These are phyloP conservation scores for Cardamine occulta DNA, from an alignment of 345 rosid species.

Conservation along the genomic window DNA sequence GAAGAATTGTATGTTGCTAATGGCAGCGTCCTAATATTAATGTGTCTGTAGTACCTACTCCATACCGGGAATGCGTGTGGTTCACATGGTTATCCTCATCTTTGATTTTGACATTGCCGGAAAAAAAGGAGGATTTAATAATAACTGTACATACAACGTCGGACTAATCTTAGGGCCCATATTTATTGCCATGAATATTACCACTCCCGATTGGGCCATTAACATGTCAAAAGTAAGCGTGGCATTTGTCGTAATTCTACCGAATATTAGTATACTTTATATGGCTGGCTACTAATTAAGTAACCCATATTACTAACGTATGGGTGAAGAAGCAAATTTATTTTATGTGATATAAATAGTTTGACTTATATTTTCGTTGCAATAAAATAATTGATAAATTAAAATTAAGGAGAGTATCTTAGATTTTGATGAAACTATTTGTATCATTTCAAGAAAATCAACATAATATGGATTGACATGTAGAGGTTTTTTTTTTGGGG, in stretches of 20 bases:
- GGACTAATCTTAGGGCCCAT: not conserved
- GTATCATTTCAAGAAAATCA: not conserved
- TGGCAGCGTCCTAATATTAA: not conserved
- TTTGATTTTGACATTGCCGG: not conserved
- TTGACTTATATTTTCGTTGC: not conserved
- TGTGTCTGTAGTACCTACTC: not conserved
- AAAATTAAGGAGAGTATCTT: not conserved
- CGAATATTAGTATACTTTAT: not conserved
- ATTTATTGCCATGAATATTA: constrained; percentile 1
- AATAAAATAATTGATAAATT: not conserved
- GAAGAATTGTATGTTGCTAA: not conserved
- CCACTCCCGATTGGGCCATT: constrained; percentile 6
- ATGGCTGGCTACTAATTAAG: not conserved
- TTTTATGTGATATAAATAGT: not conserved
- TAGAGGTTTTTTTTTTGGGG: no score
- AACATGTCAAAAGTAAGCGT: not conserved
- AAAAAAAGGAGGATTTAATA: not conserved
- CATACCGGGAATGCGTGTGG: constrained; percentile 18
- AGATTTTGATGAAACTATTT: not conserved
- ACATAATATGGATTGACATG: no score
- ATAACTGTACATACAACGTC: not conserved
- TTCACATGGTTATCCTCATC: constrained; percentile 12
- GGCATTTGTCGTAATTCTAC: not conserved
- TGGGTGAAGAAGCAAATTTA: not conserved
- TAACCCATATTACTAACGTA: not conserved